Percentiles rank a stretch among this genome's conserved stretches.
phyloP scores from a whole-genome alignment of 1,139 yeast genomes.

The Entelexis paramagnoliae region DNA sequence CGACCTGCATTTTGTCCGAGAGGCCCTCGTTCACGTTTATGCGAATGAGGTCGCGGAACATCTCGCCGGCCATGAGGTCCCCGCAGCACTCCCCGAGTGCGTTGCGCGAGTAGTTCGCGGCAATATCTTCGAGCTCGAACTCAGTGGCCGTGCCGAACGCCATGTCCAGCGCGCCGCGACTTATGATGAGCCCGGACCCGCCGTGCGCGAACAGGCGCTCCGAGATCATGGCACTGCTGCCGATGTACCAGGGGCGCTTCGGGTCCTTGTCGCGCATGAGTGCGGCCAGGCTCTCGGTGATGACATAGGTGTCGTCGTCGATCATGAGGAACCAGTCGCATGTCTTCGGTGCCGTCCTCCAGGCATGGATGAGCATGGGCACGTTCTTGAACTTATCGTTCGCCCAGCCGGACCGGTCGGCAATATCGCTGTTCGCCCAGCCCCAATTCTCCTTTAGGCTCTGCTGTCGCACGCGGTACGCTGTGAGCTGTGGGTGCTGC shows the following conservation, averaged over 20 bases:
- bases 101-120: constrained; percentile 21
- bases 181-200: constrained; percentile 27
- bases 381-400: constrained; percentile 24
- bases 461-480: constrained; percentile 28
- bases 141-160: constrained; percentile 20
- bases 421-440: constrained; percentile 23
- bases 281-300: constrained; percentile 23
- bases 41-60: constrained; percentile 22
- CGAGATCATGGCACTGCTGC: constrained; percentile 21
- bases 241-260: constrained; percentile 24
- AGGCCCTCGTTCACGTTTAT: constrained; percentile 11
- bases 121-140: constrained; percentile 9
- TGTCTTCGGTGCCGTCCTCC: constrained; percentile 20
- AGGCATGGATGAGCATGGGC: constrained; percentile 25
- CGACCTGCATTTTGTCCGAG: constrained; percentile 15
- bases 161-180: constrained; percentile 25
- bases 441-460: constrained; percentile 26
- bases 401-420: constrained; percentile 23
- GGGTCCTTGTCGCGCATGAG: constrained; percentile 24
- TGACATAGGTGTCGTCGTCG: constrained; percentile 28
- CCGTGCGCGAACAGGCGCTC: constrained; percentile 27
- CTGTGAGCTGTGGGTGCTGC: constrained; percentile 23
- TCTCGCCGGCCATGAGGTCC: constrained; percentile 26
- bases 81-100: constrained; percentile 27
- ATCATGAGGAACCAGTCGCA: constrained; percentile 27